A percentile compares a stretch with the other conserved stretches of the same genome.
Conservation (phyloP, 2,329 filamentous ascomycete species). For the Colletotrichum melonis region DNA sequence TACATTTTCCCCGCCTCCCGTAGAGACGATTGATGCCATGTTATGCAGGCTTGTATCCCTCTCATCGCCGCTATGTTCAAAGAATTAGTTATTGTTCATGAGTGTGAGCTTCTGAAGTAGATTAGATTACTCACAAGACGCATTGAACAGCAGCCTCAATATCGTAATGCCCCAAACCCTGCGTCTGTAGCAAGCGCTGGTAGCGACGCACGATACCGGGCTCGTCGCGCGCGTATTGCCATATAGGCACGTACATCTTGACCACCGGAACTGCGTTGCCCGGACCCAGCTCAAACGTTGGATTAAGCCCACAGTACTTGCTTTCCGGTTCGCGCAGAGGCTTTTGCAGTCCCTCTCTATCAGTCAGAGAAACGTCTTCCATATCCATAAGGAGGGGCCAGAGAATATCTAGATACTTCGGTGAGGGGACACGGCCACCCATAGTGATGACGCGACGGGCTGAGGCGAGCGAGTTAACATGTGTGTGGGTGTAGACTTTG, state of each 20-base stretch:
- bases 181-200: constrained; percentile 4
- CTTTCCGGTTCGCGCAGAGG: background rate
- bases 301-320: background rate
- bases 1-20: background rate
- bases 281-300: constrained; percentile 38
- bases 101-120: background rate
- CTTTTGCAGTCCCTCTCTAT: background rate
- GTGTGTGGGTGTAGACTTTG: background rate
- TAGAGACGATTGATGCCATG: background rate
- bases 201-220: constrained; percentile 5
- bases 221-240: constrained; percentile 28
- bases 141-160: background rate
- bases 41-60: background rate
- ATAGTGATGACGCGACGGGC: background rate
- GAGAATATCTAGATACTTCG: background rate
- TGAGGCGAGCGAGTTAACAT: background rate
- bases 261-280: constrained; percentile 34
- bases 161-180: constrained; percentile 4
- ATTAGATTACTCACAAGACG: background rate
- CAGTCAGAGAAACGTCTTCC: background rate
- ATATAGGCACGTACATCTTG: constrained; percentile 38
- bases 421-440: background rate
- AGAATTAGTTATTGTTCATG: background rate
- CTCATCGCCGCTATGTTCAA: background rate
- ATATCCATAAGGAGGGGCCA: background rate